Evolutionary conservation across 2,329 filamentous ascomycete species (phyloP), one percentile per base, ranked within the genome.

Genomic region (Ophiostoma australiae): DNA sequence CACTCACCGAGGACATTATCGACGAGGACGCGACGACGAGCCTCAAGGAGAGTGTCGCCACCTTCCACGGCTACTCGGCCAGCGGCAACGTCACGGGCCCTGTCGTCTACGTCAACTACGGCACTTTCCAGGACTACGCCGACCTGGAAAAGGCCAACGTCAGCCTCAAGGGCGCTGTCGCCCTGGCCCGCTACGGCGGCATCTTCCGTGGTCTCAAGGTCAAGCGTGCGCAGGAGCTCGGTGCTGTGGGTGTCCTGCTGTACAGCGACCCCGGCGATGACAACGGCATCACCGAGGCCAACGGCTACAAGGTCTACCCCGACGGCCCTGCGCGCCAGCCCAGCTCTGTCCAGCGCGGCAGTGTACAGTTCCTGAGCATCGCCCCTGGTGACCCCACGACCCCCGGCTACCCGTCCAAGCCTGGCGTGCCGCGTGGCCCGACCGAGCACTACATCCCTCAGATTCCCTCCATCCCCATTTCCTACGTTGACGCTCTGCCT

Each of bases 41-140:
- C 31, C 82, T 93, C 66, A 80, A 86, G 11, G 86, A 93, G 76
- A 85, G 92, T 39, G 86, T 98, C 33, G 93, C 94, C 0, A 94
- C 91, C 0, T 98, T 98, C 82, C 94, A 98, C 77, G 95, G 94
- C 70, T 98, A 97, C 80, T 97, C 93, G 4, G 93, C 93, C 4
- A 94, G 85, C 72, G 94, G 94, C 37, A 97, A 98, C 78, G 94
- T 96, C 67, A 97, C 94, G 0, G 93, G 88, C 2, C 87, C 88
- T 17, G 95, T 92, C 74, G 91, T 97, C 41, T 98, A 90, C 77
- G 93, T 92, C 78, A 97, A 97, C 80, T 97, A 95, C 77, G 94
- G 94, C 69, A 95, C 91, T 0, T 96, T 90, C 77, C 82, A 86
- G 74, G 94, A 98, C 78, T 98, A 90, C 74, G 90, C 95, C 75